Conservation (phyloP, 768 basidiomycete species). For the Rhodotorula taiwanensis region DNA sequence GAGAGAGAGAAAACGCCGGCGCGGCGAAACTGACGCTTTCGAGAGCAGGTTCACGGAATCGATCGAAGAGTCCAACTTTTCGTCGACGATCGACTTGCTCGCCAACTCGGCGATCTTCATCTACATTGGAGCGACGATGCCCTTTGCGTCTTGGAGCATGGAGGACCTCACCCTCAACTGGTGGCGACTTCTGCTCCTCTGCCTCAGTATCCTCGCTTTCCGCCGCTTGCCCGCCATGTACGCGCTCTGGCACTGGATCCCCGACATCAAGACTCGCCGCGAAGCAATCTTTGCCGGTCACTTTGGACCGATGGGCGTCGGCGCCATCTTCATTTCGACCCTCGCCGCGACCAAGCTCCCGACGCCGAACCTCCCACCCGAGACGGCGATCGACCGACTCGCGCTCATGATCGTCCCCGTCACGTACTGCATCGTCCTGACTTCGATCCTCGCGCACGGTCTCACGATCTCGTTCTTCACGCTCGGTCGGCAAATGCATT, state of each 20-base stretch:
- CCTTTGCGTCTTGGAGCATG: constrained; percentile 72
- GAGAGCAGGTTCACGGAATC: constrained; percentile 38
- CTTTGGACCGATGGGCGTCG: constrained; percentile 81
- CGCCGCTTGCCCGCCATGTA: constrained; percentile 78
- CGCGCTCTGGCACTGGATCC: constrained; percentile 81
- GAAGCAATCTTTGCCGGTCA: constrained; percentile 93
- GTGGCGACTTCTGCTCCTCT: constrained; percentile 77
- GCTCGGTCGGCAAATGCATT: constrained; percentile 82
- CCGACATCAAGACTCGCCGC: constrained; percentile 86
- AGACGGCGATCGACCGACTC: constrained; percentile 59
- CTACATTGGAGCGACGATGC: constrained; percentile 96
- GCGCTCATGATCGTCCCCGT: constrained; percentile 79
- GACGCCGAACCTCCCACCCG: constrained; percentile 48
- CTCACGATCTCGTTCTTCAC: constrained; percentile 91
- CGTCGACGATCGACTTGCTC: constrained; percentile 87
- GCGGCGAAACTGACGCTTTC: background rate
- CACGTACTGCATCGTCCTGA: constrained; percentile 87
- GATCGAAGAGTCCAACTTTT: constrained; percentile 82
- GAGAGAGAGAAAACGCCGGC: background rate
- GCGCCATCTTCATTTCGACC: constrained; percentile 88
- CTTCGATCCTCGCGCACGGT: constrained; percentile 64
- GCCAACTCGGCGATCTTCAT: constrained; percentile 95
- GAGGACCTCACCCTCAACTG: constrained; percentile 61
- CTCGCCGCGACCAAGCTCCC: constrained; percentile 63
- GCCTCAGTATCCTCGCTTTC: constrained; percentile 71